Conservation (phyloP, 1,284 basidiomycete species). For the Cutaneotrichosporon cutaneum region DNA sequence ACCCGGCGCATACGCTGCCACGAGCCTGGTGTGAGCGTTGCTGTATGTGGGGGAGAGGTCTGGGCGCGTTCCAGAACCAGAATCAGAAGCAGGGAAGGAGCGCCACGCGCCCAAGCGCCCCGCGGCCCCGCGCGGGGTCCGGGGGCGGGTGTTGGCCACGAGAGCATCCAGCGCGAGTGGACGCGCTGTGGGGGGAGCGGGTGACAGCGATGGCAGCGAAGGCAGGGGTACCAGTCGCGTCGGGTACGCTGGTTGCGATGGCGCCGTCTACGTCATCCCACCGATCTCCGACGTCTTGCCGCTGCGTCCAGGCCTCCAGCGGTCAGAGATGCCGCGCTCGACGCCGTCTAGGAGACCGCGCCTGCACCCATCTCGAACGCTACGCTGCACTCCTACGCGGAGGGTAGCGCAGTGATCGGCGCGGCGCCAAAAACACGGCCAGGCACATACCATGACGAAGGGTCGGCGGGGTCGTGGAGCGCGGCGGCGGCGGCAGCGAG, state of each 20-base stretch:
- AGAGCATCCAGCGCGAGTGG: too few species aligned
- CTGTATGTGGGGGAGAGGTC: background rate
- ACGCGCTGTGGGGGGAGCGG: background rate
- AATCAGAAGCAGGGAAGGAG: background rate
- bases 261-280: background rate
- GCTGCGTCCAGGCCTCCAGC: too few species aligned
- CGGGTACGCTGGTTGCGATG: background rate
- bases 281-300: background rate
- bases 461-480: conserved; percentile 27
- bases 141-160: background rate
- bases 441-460: conserved; percentile 32
- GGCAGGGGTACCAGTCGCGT: background rate
- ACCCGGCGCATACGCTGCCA: conserved; percentile 32
- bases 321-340: too few species aligned
- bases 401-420: background rate
- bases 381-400: background rate
- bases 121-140: too few species aligned
- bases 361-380: background rate
- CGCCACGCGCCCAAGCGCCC: background rate
- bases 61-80: background rate
- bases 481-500: conserved; percentile 26
- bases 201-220: background rate
- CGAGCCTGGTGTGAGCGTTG: conserved; percentile 29
- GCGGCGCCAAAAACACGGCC: background rate
- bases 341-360: too few species aligned